Evolutionary conservation across 805 yeast species (phyloP).

Genomic region (Teunomyces atbi): DNA sequence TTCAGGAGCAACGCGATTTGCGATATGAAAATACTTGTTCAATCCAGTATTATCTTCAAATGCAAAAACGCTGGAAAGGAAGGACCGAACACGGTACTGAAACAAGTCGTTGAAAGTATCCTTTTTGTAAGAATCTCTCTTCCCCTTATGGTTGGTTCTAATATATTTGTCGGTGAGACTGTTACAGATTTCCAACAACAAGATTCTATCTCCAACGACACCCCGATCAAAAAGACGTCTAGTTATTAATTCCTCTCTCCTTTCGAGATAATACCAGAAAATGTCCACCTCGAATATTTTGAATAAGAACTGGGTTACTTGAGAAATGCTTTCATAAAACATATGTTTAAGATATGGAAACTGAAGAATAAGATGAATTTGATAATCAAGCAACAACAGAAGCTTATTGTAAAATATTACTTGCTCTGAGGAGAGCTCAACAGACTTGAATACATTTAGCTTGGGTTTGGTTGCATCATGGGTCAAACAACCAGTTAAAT

Average conservation of each 20-base stretch:
- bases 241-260: constrained; percentile 24
- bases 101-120: constrained; percentile 40
- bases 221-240: constrained; percentile 25
- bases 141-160: constrained; percentile 17
- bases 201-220: constrained; percentile 34
- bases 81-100: constrained; percentile 34
- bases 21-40: constrained; percentile 35
- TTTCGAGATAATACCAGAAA: constrained; percentile 41
- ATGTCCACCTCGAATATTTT: constrained; percentile 19
- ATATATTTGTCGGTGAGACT: constrained; percentile 32
- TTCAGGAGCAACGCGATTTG: constrained; percentile 27
- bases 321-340: constrained; percentile 26
- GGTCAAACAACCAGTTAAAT: background rate
- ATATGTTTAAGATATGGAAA: constrained; percentile 18
- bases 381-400: constrained; percentile 25
- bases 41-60: constrained; percentile 46
- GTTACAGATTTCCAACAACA: constrained; percentile 40
- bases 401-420: constrained; percentile 16
- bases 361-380: constrained; percentile 16
- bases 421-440: constrained; percentile 3
- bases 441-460: background rate
- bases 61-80: constrained; percentile 31
- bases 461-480: background rate
- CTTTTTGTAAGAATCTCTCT: constrained; percentile 30
- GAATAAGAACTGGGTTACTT: constrained; percentile 18